Base-by-base conservation (phyloP, 495 filamentous ascomycete species). In the Aspergillus leporis region DNA sequence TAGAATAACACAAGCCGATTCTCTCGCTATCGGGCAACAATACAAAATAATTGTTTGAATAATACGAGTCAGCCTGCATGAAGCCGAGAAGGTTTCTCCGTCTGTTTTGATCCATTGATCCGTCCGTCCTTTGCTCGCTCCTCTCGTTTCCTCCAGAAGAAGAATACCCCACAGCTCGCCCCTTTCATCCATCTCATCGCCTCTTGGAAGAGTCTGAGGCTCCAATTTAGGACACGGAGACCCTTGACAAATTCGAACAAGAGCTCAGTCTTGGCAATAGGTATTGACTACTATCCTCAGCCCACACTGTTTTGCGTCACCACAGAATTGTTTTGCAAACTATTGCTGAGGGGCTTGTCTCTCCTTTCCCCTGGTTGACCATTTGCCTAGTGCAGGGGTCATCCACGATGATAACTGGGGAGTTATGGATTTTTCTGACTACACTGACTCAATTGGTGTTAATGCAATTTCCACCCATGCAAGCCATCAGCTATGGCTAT, bases 391-490 rank as follows among this genome's bases (percentile, higher is more conserved):
- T 41, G 38, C 38, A 41, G 6, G 38, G 13, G n/a, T n/a, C n/a
- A 18, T 41, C 38, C 38, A 41, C 16, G 38, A 41, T 41, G 16
- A n/a, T 16, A n/a, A 16, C 13, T 41, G 14, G 13, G 16, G 38
- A n/a, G 38, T 12, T 36, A 12, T 10, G 34, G 34, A 14, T 14
- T 12, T 1, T 2, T n/a, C 38, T 16, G 38, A 41, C 38, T 5
- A n/a, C 38, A 16, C 38, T 10, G 16, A 12, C 38, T 18, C 13
- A 3, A n/a, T 41, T 41, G 49, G 28, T 32, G 10, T 51, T 32
- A 25, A 38, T 14, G 31, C 31, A 53, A 53, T 53, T 53, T 53
- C 51, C 51, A 53, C 51, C 32, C 10, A 38, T 38, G 31, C 51
- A 53, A 53, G 51, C 51, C 51, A 36, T 53, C 19, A 32, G 51